Evolutionary conservation across 805 yeast genomes (phyloP).

Genomic region (Soucietia sequanensis): DNA sequence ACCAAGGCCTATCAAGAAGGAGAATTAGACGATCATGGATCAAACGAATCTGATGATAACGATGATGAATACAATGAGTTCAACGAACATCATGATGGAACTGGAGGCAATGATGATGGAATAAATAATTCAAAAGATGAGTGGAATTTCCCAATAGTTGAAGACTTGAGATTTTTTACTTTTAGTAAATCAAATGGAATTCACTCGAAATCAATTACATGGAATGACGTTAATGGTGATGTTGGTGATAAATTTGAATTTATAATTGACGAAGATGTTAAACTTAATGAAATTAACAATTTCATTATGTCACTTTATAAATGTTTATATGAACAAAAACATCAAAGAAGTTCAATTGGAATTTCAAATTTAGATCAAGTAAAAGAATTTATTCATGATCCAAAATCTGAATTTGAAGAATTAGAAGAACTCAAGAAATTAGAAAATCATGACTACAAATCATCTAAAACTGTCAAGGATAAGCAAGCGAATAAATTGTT

Average conservation of each 20-base stretch:
- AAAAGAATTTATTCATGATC: conserved; percentile 51
- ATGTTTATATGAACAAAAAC: conserved; percentile 77
- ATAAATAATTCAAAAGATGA: conserved; percentile 50
- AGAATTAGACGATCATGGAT: conserved; percentile 47
- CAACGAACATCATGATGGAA: conserved; percentile 19
- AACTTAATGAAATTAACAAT: conserved; percentile 52
- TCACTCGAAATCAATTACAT: conserved; percentile 54
- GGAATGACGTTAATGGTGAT: conserved; percentile 88
- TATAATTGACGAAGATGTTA: conserved; percentile 61
- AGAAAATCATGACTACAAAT: too few relatives aligned
- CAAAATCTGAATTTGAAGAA: conserved; percentile 17
- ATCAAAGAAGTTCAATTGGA: conserved; percentile 49
- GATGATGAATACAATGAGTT: conserved; percentile 27
- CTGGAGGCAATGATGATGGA: conserved; percentile 24
- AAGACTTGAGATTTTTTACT: conserved; percentile 55
- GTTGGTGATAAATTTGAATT: conserved; percentile 82
- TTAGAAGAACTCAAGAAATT: conserved; percentile 23
- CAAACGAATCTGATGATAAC: conserved; percentile 40
- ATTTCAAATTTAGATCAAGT: conserved; percentile 46
- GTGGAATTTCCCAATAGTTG: conserved; percentile 66
- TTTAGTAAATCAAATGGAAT: conserved; percentile 50
- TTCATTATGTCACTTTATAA: conserved; percentile 61
- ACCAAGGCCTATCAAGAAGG: conserved; percentile 70
- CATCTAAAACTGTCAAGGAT: too few relatives aligned
- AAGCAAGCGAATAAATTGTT: too few relatives aligned